Conservation (phyloP, 1,284 basidiomycete genomes). For the Xerocomus amazonicus region DNA sequence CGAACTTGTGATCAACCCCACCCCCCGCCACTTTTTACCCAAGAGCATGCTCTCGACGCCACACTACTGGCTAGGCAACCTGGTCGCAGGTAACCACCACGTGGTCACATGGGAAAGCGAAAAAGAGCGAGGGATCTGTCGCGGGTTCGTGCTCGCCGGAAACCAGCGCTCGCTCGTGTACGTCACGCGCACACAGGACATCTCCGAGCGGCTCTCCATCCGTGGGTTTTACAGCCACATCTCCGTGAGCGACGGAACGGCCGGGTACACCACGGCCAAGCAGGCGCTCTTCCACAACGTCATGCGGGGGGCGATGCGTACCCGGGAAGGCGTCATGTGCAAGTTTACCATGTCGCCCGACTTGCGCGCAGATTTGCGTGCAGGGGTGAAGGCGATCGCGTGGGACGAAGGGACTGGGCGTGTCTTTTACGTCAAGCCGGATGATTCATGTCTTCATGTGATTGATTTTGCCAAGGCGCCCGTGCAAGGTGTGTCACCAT, state of each 20-base stretch:
- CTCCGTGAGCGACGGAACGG: constrained; percentile 13
- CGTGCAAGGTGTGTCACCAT: constrained; percentile 29
- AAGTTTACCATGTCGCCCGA: constrained; percentile 22
- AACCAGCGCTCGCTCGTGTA: constrained; percentile 49
- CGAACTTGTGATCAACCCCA: constrained; percentile 41
- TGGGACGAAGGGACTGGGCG: constrained; percentile 47
- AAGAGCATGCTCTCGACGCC: constrained; percentile 22
- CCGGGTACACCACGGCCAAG: constrained; percentile 16
- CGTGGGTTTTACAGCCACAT: constrained; percentile 36
- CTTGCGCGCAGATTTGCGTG: constrained; percentile 19
- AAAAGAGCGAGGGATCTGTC: constrained; percentile 24
- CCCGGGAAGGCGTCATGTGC: constrained; percentile 22
- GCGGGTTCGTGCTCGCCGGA: constrained; percentile 45
- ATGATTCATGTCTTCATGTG: constrained; percentile 31
- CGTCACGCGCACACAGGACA: constrained; percentile 35
- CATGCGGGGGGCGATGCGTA: constrained; percentile 13
- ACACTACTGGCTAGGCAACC: constrained; percentile 29
- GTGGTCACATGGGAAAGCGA: constrained; percentile 32
- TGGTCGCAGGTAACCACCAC: constrained; percentile 27
- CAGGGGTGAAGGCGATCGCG: constrained; percentile 32
- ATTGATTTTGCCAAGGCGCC: constrained; percentile 40
- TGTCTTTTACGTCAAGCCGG: constrained; percentile 34
- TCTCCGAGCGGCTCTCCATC: constrained; percentile 31
- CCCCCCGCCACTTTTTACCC: constrained; percentile 19
- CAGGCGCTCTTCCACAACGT: constrained; percentile 20